Evolutionary conservation across 2,329 filamentous ascomycete species (phyloP), one percentile per base, ranked within the genome.

Genomic region (Fusarium siculi): DNA sequence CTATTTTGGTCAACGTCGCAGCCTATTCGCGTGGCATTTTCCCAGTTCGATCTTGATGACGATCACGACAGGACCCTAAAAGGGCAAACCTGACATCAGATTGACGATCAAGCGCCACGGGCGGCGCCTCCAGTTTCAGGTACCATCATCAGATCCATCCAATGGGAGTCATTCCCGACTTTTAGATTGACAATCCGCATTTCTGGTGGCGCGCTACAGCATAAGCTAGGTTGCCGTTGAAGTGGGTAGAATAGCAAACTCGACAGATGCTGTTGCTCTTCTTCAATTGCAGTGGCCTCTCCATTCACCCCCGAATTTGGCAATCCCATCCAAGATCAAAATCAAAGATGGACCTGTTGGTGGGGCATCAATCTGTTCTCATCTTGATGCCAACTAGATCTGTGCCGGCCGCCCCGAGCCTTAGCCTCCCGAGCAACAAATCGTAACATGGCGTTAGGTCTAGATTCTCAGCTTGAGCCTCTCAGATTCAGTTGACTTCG

Each of bases 71-170:
- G 36, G 46, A 43, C 55, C 37, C 37, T 46, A 61, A 53, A 62
- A 63, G 60, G 55, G 56, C 54, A 66, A 66, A 62, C 40, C 30
- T 37, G 57, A 49, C 61, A 67, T 44, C 42, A 52, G 66, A 64
- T 66, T 73, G 50, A 74, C 56, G 72, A 72, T 70, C 70, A 72
- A 69, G 63, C 67, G 74, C 72, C 72, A 73, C 71, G 62, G 65
- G 68, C 73, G 62, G 67, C 67, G 72, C 59, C 73, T 72, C 46
- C 49, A 52, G 74, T 77, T 77, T 76, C 74, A 77, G 73, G 76
- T 70, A 76, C 76, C 68, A 61, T 76, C 47, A 36, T 44, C 50
- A 53, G 44, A 43, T 25, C 34, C 44, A 50, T 62, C 76, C 76
- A 77, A 77, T 77, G 63, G 71, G 76, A 52, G 65, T 28, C 6